phyloP scores from a whole-genome alignment of 1,139 yeast species.

The Taiozyma sp. region DNA sequence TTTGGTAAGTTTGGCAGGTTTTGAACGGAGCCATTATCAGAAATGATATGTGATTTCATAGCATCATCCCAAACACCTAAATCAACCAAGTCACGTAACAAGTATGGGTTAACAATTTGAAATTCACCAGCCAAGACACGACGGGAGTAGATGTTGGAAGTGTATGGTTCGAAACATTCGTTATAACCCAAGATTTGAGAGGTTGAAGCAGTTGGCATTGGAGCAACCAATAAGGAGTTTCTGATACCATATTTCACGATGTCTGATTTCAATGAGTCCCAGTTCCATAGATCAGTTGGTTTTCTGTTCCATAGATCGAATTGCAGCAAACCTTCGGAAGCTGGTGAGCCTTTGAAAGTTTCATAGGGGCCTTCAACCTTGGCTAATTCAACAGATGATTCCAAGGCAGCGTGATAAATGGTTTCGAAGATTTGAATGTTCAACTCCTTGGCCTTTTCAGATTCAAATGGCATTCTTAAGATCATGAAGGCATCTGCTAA shows the following conservation, averaged over 20 bases:
- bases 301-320: slow-evolving; percentile 76
- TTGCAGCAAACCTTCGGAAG: slow-evolving; percentile 72
- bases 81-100: slow-evolving; percentile 75
- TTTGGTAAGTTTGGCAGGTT: slow-evolving; percentile 69
- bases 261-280: slow-evolving; percentile 63
- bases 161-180: slow-evolving; percentile 89
- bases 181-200: slow-evolving; percentile 86
- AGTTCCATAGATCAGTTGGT: slow-evolving; percentile 59
- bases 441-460: slow-evolving; percentile 60
- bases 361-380: slow-evolving; percentile 58
- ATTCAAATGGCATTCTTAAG: slow-evolving; percentile 75
- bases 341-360: slow-evolving; percentile 73
- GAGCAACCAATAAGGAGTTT: slow-evolving; percentile 81
- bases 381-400: slow-evolving; percentile 75
- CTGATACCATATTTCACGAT: slow-evolving; percentile 63
- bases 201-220: slow-evolving; percentile 95
- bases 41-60: slow-evolving; percentile 75
- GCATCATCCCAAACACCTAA: slow-evolving; percentile 77
- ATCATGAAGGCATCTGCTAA: slow-evolving; percentile 80
- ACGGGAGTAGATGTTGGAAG: slow-evolving; percentile 82
- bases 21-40: slow-evolving; percentile 85
- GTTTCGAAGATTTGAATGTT: slow-evolving; percentile 85
- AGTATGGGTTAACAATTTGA: slow-evolving; percentile 81
- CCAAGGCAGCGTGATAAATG: slow-evolving; percentile 81
- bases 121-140: slow-evolving; percentile 86